Conservation (phyloP, 768 basidiomycete species). For the Symmetrospora coprosmae region DNA sequence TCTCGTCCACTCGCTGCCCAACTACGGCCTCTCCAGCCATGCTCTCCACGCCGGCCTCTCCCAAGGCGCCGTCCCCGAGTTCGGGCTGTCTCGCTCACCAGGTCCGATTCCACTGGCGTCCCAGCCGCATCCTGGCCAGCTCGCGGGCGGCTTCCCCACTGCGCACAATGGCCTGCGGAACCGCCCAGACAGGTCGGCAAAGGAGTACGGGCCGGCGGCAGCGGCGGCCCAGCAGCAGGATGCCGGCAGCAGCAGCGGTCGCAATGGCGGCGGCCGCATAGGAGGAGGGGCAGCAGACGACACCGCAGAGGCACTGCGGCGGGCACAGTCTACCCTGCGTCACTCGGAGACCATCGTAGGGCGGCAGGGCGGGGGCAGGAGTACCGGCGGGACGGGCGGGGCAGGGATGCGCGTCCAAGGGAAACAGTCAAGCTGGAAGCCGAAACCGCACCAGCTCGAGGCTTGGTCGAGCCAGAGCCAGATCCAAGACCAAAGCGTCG, state of each 20-base stretch:
- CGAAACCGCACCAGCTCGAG: constrained; percentile 19
- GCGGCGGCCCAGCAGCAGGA: too few species aligned
- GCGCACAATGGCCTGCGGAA: too few species aligned
- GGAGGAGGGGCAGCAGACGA: background rate
- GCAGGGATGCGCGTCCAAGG: constrained; percentile 5
- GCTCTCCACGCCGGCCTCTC: constrained; percentile 12
- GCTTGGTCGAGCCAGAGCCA: background rate
- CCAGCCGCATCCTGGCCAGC: background rate
- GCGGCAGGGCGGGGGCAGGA: constrained; percentile 4
- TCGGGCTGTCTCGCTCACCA: constrained; percentile 3
- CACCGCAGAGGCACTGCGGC: too few species aligned
- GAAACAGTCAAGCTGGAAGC: constrained; percentile 4
- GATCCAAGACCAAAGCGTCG: too few species aligned
- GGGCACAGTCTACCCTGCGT: too few species aligned
- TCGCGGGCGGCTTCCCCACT: background rate
- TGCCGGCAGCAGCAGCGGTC: too few species aligned
- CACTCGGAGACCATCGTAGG: constrained; percentile 16
- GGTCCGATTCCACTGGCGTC: constrained; percentile 1
- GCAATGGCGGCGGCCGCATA: too few species aligned
- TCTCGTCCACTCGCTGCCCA: constrained; percentile 4
- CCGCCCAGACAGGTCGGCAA: too few species aligned
- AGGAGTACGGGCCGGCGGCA: too few species aligned
- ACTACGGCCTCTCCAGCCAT: constrained; percentile 6
- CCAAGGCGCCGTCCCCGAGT: background rate
- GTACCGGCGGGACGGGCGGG: background rate